Evolutionary conservation across 192 early-diverging fungal genomes (phyloP), one percentile per base, ranked within the genome.

Genomic region (Kappamyces sp.): DNA sequence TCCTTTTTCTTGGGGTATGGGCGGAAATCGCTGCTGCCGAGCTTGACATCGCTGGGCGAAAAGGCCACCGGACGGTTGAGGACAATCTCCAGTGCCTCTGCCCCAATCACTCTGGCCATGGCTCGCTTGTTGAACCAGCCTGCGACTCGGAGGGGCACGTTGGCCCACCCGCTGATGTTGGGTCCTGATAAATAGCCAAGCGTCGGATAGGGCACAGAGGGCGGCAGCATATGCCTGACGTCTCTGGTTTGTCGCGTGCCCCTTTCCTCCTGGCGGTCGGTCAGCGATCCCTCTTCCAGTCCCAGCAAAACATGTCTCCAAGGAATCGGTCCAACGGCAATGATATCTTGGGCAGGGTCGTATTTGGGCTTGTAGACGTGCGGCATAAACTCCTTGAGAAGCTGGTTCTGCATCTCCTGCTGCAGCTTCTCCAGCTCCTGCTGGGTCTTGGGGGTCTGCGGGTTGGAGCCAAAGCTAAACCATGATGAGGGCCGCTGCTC

Each of bases 251-350:
- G 33, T 7, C 12, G 12, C 23, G 12, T 61, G 57, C 33, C 33
- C 23, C 23, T 36, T 58, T 66, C 35, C 23, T 66, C n/a, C 5
- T 51, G 49, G 64, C 2, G 66, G 50, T 57, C 59, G 23, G 51
- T 57, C 39, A 61, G 12, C 5, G 38, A 55, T 33, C 69, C 73
- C 32, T 74, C 73, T 6, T 62, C 61, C 15, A 74, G 9, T 7
- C 73, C 73, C 12, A 46, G 44, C 47, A 74, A 47, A 9, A 74
- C 42, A 43, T 74, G 67, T 44, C 62, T 60, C 73, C 73, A 74
- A 35, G 61, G 61, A 44, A 66, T 65, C 2, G 65, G 60, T 2
- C 73, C 73, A 34, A 74, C 60, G 3, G 73, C 73, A 40, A 74
- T 55, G 6, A 74, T 15, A 3, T 65, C 68, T 40, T 62, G 52